Conservation (phyloP, 768 basidiomycete species). For the Lactarius trivialis region DNA sequence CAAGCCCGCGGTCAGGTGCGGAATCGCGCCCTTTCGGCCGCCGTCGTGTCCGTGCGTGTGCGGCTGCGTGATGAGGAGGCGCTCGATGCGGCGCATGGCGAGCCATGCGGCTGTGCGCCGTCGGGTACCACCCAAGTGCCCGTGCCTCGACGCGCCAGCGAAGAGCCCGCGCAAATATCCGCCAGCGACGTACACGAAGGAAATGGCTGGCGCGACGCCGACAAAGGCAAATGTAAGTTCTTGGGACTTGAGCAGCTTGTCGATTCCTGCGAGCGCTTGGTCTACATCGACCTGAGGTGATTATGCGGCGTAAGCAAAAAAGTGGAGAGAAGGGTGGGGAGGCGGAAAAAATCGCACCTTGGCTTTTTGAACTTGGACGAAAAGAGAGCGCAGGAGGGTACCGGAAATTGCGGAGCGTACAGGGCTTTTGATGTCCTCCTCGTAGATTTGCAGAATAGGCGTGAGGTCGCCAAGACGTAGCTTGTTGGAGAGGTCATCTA, state of each 20-base stretch:
- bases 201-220: constrained; percentile 85
- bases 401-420: constrained; percentile 75
- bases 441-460: constrained; percentile 79
- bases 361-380: constrained; percentile 93
- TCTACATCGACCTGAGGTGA: constrained; percentile 76
- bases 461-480: constrained; percentile 81
- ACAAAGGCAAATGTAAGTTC: constrained; percentile 96
- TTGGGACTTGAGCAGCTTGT: constrained; percentile 88
- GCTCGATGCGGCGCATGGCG: constrained; percentile 71
- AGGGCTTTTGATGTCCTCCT: constrained; percentile 87
- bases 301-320: not conserved
- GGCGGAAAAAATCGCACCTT: constrained; percentile 49
- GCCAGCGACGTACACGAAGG: constrained; percentile 63
- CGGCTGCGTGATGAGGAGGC: constrained; percentile 52
- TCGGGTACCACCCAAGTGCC: constrained; percentile 52
- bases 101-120: constrained; percentile 56
- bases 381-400: constrained; percentile 71
- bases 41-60: constrained; percentile 24
- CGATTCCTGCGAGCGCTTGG: constrained; percentile 83
- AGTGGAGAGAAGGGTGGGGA: not conserved
- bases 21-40: constrained; percentile 29
- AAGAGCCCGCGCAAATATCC: constrained; percentile 49
- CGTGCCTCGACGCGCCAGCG: constrained; percentile 42
- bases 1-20: constrained; percentile 64
- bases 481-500: constrained; percentile 57